phyloP scores from a whole-genome alignment of 2,329 filamentous ascomycete species.

The Dactylonectria macrodidyma region DNA sequence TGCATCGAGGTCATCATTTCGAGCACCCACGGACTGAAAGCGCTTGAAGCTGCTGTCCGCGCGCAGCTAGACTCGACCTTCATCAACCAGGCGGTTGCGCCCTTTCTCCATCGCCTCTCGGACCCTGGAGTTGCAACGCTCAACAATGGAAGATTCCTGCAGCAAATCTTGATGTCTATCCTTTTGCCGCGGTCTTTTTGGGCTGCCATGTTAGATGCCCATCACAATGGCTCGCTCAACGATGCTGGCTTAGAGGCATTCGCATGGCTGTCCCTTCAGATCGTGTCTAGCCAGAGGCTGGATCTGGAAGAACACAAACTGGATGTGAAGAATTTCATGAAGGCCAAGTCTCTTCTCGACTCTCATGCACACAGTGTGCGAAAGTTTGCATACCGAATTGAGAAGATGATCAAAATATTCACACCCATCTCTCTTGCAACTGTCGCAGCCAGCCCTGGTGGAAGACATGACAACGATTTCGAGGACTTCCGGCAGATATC shows the following conservation, averaged over 20 bases:
- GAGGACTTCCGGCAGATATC: slow-evolving; percentile 71
- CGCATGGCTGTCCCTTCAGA: slow-evolving; percentile 64
- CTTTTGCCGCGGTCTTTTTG: slow-evolving; percentile 69
- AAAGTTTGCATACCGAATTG: slow-evolving; percentile 54
- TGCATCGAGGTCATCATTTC: slow-evolving; percentile 49
- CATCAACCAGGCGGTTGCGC: slow-evolving; percentile 40
- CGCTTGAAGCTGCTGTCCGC: slow-evolving; percentile 46
- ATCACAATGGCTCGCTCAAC: slow-evolving; percentile 49
- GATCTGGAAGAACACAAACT: slow-evolving; percentile 29
- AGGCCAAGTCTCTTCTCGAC: slow-evolving; percentile 44
- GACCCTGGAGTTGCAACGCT: slow-evolving; percentile 36
- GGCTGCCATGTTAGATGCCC: slow-evolving; percentile 59
- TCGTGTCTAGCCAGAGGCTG: slow-evolving; percentile 50
- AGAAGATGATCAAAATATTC: slow-evolving; percentile 54
- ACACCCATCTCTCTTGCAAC: slow-evolving; percentile 4
- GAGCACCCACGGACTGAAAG: slow-evolving; percentile 38
- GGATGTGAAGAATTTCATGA: slow-evolving; percentile 46
- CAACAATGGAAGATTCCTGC: slow-evolving; percentile 41
- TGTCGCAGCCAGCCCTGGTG: slow-evolving; percentile 64
- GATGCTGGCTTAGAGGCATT: slow-evolving; percentile 55
- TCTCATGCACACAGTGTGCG: slow-evolving; percentile 43
- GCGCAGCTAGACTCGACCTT: slow-evolving; percentile 46
- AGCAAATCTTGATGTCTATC: slow-evolving; percentile 59
- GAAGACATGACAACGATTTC: slow-evolving; percentile 82
- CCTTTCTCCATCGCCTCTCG: slow-evolving; percentile 32